Conservation (phyloP, 202 grass and related monocot species). For the Carex arenaria region DNA sequence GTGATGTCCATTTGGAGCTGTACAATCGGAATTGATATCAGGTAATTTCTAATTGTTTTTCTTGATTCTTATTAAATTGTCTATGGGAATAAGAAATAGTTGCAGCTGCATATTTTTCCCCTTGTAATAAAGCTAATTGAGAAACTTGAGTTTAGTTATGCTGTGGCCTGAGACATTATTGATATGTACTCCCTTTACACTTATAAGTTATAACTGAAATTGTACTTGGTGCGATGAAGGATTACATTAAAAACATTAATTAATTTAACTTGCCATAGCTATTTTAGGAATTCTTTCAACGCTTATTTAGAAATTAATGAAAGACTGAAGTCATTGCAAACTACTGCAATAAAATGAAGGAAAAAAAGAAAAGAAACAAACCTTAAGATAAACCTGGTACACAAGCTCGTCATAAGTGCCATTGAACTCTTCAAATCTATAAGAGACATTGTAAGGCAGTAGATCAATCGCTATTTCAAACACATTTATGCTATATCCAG, state of each 20-base stretch:
- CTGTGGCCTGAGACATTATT: not conserved
- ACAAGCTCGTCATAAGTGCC: constrained; percentile 58
- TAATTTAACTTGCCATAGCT: no score
- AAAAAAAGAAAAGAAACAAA: constrained; percentile 21
- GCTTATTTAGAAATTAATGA: not conserved
- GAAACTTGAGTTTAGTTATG: not conserved
- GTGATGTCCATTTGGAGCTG: not conserved
- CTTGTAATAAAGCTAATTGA: not conserved
- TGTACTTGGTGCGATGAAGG: not conserved
- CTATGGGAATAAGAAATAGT: not conserved
- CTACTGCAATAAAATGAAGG: not conserved
- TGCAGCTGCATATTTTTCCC: not conserved
- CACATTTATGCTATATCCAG: constrained; percentile 44
- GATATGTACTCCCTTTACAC: no score
- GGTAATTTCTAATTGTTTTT: not conserved
- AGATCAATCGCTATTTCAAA: constrained; percentile 34
- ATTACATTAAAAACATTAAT: no score
- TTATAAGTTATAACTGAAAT: not conserved
- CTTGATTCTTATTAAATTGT: not conserved
- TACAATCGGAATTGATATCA: not conserved
- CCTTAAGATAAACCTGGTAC: constrained; percentile 65
- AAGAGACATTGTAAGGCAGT: constrained; percentile 38
- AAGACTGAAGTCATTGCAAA: not conserved
- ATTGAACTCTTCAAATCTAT: constrained; percentile 15
- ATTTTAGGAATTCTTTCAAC: no score